phyloP scores from a whole-genome alignment of 768 basidiomycete species.

The Kwoniella bestiolae region DNA sequence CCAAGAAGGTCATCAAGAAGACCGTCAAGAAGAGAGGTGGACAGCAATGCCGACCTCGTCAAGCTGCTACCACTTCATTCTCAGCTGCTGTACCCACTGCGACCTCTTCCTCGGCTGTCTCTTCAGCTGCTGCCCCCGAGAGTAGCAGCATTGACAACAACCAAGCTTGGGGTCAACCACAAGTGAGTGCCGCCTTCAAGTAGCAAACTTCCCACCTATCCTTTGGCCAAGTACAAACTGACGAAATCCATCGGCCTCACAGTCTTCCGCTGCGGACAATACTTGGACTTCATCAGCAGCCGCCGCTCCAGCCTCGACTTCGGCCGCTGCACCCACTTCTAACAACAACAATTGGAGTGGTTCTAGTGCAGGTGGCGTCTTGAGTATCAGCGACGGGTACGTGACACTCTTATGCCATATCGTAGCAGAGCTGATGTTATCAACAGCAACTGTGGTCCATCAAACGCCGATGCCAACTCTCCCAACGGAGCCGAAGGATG shows the following conservation, averaged over 20 bases:
- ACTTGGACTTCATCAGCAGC: slow-evolving; percentile 3
- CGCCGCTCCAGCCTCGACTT: slow-evolving; percentile 5
- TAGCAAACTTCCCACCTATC: neutral
- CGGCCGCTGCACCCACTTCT: slow-evolving; percentile 2
- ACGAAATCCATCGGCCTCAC: neutral
- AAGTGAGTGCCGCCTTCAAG: slow-evolving; percentile 4
- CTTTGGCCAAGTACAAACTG: no score
- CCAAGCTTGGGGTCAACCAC: slow-evolving; percentile 15
- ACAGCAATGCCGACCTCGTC: slow-evolving; percentile 32
- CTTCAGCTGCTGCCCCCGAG: slow-evolving; percentile 8
- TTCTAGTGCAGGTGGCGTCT: slow-evolving; percentile 13
- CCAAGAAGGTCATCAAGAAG: slow-evolving; percentile 39
- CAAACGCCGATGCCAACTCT: slow-evolving; percentile 25
- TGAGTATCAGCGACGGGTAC: slow-evolving; percentile 30
- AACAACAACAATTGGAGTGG: no score
- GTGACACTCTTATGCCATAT: slow-evolving; percentile 10
- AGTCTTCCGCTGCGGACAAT: neutral
- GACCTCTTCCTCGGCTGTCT: slow-evolving; percentile 15
- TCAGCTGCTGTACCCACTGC: slow-evolving; percentile 9
- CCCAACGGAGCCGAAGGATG: slow-evolving; percentile 64
- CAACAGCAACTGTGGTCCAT: slow-evolving; percentile 46
- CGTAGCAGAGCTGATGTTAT: neutral
- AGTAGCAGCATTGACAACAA: neutral
- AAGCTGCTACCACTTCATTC: slow-evolving; percentile 10
- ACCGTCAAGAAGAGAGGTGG: slow-evolving; percentile 35